Evolutionary conservation across 2,329 filamentous ascomycete species (phyloP).

Genomic region (Lachnellula subtilissima): DNA sequence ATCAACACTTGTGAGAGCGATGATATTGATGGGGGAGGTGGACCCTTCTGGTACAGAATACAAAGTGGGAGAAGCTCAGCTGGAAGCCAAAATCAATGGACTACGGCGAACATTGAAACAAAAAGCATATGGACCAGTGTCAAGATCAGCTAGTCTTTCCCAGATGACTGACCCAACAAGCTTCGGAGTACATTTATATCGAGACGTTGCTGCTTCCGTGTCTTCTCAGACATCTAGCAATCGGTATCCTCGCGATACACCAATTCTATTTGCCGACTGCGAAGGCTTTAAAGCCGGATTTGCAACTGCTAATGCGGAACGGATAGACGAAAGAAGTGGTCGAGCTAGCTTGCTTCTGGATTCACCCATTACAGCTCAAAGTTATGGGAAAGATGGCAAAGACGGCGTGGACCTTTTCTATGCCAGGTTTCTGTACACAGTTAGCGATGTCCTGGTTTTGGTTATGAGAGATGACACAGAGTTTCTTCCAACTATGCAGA

Average conservation of each 20-base stretch:
- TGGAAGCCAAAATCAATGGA: conserved; percentile 2
- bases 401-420: conserved; percentile 23
- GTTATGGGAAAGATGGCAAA: conserved; percentile 15
- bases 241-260: conserved; percentile 3
- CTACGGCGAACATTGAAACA: conserved; percentile 2
- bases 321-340: not conserved
- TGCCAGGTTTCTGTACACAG: conserved; percentile 21
- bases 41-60: conserved; percentile 5
- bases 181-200: conserved; percentile 22
- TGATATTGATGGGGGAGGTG: conserved; percentile 17
- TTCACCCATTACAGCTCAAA: conserved; percentile 3
- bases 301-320: conserved; percentile 14
- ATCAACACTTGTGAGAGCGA: conserved; percentile 21
- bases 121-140: conserved; percentile 11
- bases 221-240: not conserved
- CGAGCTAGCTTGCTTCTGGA: conserved; percentile 3
- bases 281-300: conserved; percentile 19
- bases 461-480: conserved; percentile 18
- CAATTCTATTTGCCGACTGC: conserved; percentile 22
- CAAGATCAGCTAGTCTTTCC: conserved; percentile 8
- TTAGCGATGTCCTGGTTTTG: conserved; percentile 26
- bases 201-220: conserved; percentile 4
- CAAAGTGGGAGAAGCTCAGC: not conserved
- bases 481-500: conserved; percentile 7
- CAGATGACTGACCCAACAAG: conserved; percentile 18